Base-by-base conservation (phyloP, 768 basidiomycete genomes). In the Hypholoma sublateritium region DNA sequence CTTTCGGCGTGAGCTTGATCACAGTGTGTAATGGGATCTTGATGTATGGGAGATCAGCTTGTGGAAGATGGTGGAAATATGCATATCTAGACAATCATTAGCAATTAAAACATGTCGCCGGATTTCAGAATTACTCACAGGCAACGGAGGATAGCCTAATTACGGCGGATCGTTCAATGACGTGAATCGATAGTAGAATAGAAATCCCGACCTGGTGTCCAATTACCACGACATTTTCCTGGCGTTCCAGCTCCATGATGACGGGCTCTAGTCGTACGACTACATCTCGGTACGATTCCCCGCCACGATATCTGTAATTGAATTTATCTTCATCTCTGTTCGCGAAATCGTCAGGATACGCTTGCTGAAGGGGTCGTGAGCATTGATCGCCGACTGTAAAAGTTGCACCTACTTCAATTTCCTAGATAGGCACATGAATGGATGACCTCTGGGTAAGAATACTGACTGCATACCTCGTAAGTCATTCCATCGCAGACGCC, bases 401-500 rank as follows among this genome's bases (percentile, higher is more conserved):
- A 22, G 13, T 24, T 25, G 24, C 16, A 25, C 25, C 6, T 47
- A 92, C 95, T 81, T 95, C 95, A 56, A 99, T 98, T 80, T 98
- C 96, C 76, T 79, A 46, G 17, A 17, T 16, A 50, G n/a, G 50
- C n/a, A 21, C 45, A 54, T 13, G 37, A 12, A 17, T 19, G 44
- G 22, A 3, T 59, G 36, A 42, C 13, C 21, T 8, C 22, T 47
- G 25, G 17, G 22, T 28, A 7, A 16, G 12, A 6, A 47, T 16
- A 47, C 25, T 13, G 0, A 25, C 7, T 12, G 7, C 65, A 24
- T 64, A 75, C 77, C 67, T 93, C 89, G 64, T 99, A 99, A 4
- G 97, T 98, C 97, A 99, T 98, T 14, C 89, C 97, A 72, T 99
- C 97, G 67, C 97, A 99, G 34, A 99, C 97, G 22, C 97, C 77